These are phyloP conservation scores for Erythrophleum ivorense DNA, from an alignment of 331 rosid genomes.

Conservation along the genomic window DNA sequence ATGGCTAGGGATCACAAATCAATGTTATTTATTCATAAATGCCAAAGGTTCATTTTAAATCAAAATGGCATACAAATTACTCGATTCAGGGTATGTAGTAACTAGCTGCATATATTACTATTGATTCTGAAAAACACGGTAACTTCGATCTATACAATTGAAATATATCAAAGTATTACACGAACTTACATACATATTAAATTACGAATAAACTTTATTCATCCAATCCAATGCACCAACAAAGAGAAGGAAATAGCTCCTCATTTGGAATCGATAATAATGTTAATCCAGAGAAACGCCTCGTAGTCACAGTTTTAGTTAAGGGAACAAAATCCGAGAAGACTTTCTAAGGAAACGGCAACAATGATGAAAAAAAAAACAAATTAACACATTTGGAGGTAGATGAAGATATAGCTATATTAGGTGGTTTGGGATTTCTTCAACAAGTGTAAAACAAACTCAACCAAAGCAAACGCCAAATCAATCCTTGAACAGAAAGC, in stretches of 20 bases:
- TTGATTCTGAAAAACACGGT: neutral
- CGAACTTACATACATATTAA: neutral
- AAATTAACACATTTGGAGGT: neutral
- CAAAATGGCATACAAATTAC: conserved; percentile 4
- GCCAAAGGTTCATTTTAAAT: conserved; percentile 7
- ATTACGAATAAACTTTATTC: neutral
- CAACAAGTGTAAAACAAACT: conserved; percentile 6
- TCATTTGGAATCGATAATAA: neutral
- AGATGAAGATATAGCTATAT: neutral
- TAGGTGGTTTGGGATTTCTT: conserved; percentile 3
- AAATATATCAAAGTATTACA: neutral
- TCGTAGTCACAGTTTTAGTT: neutral
- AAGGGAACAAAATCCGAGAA: neutral
- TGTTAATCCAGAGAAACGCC: neutral
- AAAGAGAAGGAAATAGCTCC: neutral
- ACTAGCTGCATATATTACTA: neutral
- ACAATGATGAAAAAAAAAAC: neutral
- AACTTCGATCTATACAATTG: conserved; percentile 1
- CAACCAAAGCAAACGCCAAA: conserved; percentile 13
- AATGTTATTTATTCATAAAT: neutral
- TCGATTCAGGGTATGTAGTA: conserved; percentile 8
- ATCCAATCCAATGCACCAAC: conserved; percentile 6
- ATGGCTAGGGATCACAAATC: conserved; percentile 16
- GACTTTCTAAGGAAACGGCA: conserved; percentile 12
- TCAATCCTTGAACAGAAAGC: neutral